These are phyloP conservation scores for Phoma sp. DNA, from an alignment of 2,329 filamentous ascomycete species.

Conservation along the genomic window DNA sequence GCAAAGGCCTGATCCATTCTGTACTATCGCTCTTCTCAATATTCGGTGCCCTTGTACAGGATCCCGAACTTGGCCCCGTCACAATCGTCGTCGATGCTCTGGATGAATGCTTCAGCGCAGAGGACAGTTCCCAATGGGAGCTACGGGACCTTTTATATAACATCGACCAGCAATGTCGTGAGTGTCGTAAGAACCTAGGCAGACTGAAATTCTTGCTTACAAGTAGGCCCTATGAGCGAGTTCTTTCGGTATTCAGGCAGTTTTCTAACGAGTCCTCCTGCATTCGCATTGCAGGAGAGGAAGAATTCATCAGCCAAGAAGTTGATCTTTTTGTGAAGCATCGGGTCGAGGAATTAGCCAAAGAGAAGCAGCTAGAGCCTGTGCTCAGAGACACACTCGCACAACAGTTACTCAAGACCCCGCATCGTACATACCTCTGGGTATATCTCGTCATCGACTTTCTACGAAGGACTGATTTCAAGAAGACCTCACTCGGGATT, in stretches of 20 bases:
- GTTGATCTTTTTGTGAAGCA: constrained; percentile 23
- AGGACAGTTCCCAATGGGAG: constrained; percentile 4
- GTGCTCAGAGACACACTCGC: constrained; percentile 14
- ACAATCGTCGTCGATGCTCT: constrained; percentile 25
- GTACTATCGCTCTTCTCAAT: constrained; percentile 23
- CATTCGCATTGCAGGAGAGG: constrained; percentile 29
- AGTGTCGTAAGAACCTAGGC: not conserved
- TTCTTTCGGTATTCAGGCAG: constrained; percentile 12
- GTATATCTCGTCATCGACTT: constrained; percentile 25
- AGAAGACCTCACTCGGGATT: constrained; percentile 19
- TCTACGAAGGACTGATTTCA: constrained; percentile 12
- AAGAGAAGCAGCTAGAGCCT: constrained; percentile 19
- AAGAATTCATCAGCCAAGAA: constrained; percentile 29
- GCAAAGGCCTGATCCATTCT: constrained; percentile 20
- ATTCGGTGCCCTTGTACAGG: constrained; percentile 18
- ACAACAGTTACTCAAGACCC: constrained; percentile 17
- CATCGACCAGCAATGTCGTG: constrained; percentile 17
- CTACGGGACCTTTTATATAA: constrained; percentile 15
- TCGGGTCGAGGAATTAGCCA: constrained; percentile 20
- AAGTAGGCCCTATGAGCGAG: constrained; percentile 27
- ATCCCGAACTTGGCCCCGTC: constrained; percentile 18
- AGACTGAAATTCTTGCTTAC: constrained; percentile 23
- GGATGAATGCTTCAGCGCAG: constrained; percentile 20
- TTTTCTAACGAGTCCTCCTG: constrained; percentile 19
- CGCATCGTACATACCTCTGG: constrained; percentile 28